Evolutionary conservation across 345 rosid species (phyloP), one percentile per base, ranked within the genome.

Genomic region (Dipteronia dyeriana): DNA sequence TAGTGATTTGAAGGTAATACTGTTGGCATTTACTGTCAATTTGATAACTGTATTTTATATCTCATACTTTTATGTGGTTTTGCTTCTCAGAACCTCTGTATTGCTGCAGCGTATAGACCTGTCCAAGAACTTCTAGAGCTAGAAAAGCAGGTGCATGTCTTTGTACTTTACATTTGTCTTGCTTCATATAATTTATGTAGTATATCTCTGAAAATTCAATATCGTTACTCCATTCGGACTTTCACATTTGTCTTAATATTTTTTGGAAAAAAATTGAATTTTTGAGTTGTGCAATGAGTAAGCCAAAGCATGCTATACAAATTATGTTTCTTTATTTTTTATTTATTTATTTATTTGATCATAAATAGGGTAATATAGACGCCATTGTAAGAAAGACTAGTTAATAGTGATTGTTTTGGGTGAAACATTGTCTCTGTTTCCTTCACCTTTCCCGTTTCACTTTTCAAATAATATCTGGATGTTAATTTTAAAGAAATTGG

Each of bases 91-190:
- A 97, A 97, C 82, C 93, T 97, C 51, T 97, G 98, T 82, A 86
- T 94, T 70, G 97, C 99, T 56, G 97, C 98, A 79, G 97, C 99
- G 19, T 97, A 97, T 86, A 85, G 93, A 79, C 99, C 99, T 26
- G 97, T 94, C n/a, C 97, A 97, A 83, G 98, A 97, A 80, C 87
- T 97, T 83, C 75, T 94, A 71, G 95, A 91, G 79, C 84, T 87
- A 71, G 99, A 92, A 89, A 89, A 78, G 75, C 83, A 86, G 97
- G 98, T 90, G 84, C 17, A 9, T 59, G 25, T 64, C 45, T 68
- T 64, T 76, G 47, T 47, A 66, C 75, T 75, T 65, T 23, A 20
- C 49, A 71, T 56, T 12, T 26, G 26, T 47, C 34, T 13, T 51
- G 14, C 49, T 63, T 65, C 12, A 22, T 26, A 26, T 23, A 23